Percentiles rank a stretch among this genome's conserved stretches.
Evolutionary conservation across 2,329 filamentous ascomycete genomes (phyloP).

Genomic region (Trichoderma brevicompactum): DNA sequence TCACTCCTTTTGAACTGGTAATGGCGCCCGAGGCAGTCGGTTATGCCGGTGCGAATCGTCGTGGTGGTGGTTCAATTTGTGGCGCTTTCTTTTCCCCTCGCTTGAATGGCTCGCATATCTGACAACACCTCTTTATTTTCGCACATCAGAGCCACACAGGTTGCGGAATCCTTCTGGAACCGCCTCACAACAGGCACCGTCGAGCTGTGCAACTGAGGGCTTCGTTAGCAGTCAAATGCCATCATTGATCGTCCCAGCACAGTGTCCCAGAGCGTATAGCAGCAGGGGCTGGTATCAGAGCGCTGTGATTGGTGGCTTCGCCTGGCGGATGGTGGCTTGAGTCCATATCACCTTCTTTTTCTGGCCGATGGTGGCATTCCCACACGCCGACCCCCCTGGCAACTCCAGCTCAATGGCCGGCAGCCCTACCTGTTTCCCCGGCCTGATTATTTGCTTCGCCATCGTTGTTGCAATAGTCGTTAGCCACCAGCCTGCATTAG

Average conservation of each 20-base stretch:
- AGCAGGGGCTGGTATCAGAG: slow-evolving; percentile 35
- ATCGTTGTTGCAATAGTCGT: slow-evolving; percentile 32
- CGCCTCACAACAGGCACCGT: slow-evolving; percentile 28
- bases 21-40: slow-evolving; percentile 32
- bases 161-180: slow-evolving; percentile 40
- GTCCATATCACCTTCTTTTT: slow-evolving; percentile 45
- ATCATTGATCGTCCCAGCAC: slow-evolving; percentile 28
- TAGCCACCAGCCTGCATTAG: slow-evolving; percentile 33
- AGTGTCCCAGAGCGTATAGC: slow-evolving; percentile 33
- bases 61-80: slow-evolving; percentile 26
- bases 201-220: slow-evolving; percentile 26
- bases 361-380: slow-evolving; percentile 43
- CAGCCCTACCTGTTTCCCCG: slow-evolving; percentile 31
- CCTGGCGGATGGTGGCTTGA: slow-evolving; percentile 39
- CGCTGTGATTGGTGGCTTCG: slow-evolving; percentile 40
- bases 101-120: slow-evolving; percentile 21
- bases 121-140: background rate
- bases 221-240: slow-evolving; percentile 30
- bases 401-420: slow-evolving; percentile 38
- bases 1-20: slow-evolving; percentile 26
- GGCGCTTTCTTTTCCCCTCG: slow-evolving; percentile 18
- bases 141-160: slow-evolving; percentile 20
- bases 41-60: slow-evolving; percentile 30
- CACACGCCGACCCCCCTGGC: slow-evolving; percentile 35
- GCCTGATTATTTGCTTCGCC: slow-evolving; percentile 30